Conservation (phyloP, 768 basidiomycete genomes). For the Pleurotus salmoneostramineus region DNA sequence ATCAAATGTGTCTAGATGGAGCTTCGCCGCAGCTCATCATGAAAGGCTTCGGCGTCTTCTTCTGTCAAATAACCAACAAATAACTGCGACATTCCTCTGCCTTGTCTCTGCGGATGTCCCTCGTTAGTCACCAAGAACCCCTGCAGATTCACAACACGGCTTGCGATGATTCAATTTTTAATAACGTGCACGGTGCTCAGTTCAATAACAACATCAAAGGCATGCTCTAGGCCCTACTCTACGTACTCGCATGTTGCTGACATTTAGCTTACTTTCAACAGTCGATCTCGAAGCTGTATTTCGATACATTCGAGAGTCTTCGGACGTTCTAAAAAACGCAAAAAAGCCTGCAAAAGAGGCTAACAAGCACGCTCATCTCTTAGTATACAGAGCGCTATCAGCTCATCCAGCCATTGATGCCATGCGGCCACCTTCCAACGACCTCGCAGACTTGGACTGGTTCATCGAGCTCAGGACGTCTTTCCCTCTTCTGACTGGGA, state of each 20-base stretch:
- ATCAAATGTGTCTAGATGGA: too few relatives aligned
- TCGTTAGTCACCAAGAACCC: too few relatives aligned
- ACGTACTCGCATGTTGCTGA: neutral
- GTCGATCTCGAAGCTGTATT: neutral
- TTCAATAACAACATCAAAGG: neutral
- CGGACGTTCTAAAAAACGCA: neutral
- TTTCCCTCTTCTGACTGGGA: neutral
- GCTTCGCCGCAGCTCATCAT: too few relatives aligned
- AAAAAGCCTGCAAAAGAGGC: constrained; percentile 5
- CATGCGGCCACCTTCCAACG: constrained; percentile 15
- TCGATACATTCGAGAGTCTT: neutral
- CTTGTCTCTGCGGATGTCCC: too few relatives aligned
- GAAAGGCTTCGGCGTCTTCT: too few relatives aligned
- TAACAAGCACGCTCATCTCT: constrained; percentile 11
- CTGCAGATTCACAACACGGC: neutral
- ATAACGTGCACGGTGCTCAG: neutral
- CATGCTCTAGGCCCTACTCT: neutral
- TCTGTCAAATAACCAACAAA: too few relatives aligned
- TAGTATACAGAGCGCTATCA: constrained; percentile 15
- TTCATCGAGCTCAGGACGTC: constrained; percentile 6
- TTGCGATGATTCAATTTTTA: neutral
- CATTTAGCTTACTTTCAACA: neutral
- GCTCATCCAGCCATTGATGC: constrained; percentile 15
- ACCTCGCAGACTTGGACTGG: constrained; percentile 16
- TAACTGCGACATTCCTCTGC: too few relatives aligned